Evolutionary conservation across 441 rosid species (phyloP).

Genomic region (Geranium incanum): DNA sequence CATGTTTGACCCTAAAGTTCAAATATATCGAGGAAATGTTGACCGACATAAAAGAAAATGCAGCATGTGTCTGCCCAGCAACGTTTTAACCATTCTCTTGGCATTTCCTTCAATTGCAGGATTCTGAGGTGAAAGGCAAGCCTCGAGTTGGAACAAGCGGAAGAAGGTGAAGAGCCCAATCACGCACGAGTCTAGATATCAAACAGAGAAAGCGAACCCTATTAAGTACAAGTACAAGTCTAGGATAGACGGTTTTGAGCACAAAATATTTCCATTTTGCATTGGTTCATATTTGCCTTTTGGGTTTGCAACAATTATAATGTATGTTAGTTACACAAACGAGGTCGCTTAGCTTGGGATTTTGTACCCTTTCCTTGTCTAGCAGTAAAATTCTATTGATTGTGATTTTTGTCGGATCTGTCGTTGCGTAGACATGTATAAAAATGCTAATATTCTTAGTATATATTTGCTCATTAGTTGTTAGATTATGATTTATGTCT

Average conservation of each 20-base stretch:
- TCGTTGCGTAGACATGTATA: neutral
- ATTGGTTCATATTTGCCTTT: too few relatives aligned
- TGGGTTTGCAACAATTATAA: too few relatives aligned
- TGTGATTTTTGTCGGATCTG: neutral
- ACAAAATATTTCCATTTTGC: too few relatives aligned
- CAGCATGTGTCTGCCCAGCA: neutral
- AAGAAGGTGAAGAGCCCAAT: constrained; percentile 39
- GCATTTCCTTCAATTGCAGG: constrained; percentile 35
- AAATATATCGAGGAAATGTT: neutral
- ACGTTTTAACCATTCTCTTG: neutral
- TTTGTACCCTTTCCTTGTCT: neutral
- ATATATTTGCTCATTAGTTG: too few relatives aligned
- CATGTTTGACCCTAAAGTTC: neutral
- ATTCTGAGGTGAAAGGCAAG: constrained; percentile 75
- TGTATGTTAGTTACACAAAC: too few relatives aligned
- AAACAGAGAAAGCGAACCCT: too few relatives aligned
- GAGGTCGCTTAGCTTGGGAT: neutral
- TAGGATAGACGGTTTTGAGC: too few relatives aligned
- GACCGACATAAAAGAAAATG: neutral
- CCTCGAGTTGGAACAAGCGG: constrained; percentile 59
- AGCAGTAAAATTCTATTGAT: neutral
- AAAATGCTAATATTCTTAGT: too few relatives aligned
- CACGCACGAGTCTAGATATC: constrained; percentile 6
- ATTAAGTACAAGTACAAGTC: too few relatives aligned
- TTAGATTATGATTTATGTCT: neutral